Base-by-base conservation (phyloP, 805 yeast genomes). In the Candida yuanshanica region DNA sequence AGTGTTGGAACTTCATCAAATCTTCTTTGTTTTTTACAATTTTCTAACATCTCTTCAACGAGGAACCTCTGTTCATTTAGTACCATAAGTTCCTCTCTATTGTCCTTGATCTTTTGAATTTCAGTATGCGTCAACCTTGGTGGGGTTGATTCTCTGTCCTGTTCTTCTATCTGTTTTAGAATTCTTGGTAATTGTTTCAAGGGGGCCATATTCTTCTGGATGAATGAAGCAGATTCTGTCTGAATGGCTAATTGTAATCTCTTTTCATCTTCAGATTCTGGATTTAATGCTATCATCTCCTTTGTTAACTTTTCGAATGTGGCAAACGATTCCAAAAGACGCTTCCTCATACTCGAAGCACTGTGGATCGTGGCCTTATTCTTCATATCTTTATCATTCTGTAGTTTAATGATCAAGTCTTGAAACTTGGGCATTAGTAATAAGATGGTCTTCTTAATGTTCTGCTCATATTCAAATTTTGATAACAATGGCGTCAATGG, bases 1-100 rank as follows among this genome's bases (percentile, higher is more conserved):
- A 91, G 63, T 1, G 84, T 70, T 10, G 64, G 66, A 33, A 87
- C 62, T 56, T 86, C 96, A 43, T 89, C 96, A 54, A 87, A 86
- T 48, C 78, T 76, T 34, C 97, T 64, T 38, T 74, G 78, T 48
- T 70, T 72, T 45, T 81, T 84, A 27, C 81, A 77, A 12, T 72
- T 77, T 2, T 70, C 68, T 21, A 85, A 72, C 74, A 82, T 75
- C 13, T 77, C 70, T 43, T 77, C 75, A 3, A 91, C 79, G 45
- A 91, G 61, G 50, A 75, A 90, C 50, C 72, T 70, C 53, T 90
- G 98, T 56, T 90, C 98, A 45, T 82, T 82, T 55, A 88, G 63
- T 10, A 91, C 96, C 83, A 90, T 84, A 43, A 90, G 63, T 48
- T 83, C 81, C 49, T 88, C 91, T 35, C 93, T 63, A 21, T 70